Evolutionary conservation across 1,284 basidiomycete species (phyloP), one percentile per base, ranked within the genome.

Genomic region (Ustilago vetiveriae): DNA sequence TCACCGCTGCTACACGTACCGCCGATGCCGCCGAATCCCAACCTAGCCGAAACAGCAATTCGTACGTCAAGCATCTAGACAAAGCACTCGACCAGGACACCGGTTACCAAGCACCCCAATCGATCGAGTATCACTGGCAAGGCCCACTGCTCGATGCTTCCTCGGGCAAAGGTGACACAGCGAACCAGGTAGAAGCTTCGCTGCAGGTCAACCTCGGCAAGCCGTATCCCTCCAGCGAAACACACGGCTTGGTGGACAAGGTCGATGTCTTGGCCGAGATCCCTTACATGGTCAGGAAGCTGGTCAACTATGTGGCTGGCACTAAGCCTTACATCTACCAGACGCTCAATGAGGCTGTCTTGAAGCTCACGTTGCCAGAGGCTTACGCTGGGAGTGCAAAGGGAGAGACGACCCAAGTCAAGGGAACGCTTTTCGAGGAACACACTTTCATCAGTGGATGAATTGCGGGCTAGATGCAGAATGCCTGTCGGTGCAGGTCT

Each of bases 221-320:
- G 44, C 74, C 74, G 11, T 68, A 54, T 49, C 72, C 72, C 8
- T 40, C 53, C 2, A 44, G 54, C 39, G 58, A 69, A 26, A 72
- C 52, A 14, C 88, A 89, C 40, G 94, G 94, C 0, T 84, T 98
- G 79, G 88, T 98, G 41, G 94, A 98, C 84, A 98, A 98, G 85
- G 92, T 98, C 16, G 94, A 98, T 77, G 89, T 98, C 1, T 86
- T 99, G 16, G 93, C 91, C 4, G 94, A 98, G 85, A 94, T 99
- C 74, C 96, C 96, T 8, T 90, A 90, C 71, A 88, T 96, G 57
- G 84, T 95, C 76, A 92, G 92, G 84, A 88, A 91, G 80, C 88
- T 93, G 71, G 90, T 95, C 66, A 92, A 90, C 82, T 94, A 93
- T 74, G 92, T 92, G 27, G 90, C 92, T 32, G 91, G 92, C 27